Conservation (phyloP, 257 asterid genomes). For the Primulina eburnea region DNA sequence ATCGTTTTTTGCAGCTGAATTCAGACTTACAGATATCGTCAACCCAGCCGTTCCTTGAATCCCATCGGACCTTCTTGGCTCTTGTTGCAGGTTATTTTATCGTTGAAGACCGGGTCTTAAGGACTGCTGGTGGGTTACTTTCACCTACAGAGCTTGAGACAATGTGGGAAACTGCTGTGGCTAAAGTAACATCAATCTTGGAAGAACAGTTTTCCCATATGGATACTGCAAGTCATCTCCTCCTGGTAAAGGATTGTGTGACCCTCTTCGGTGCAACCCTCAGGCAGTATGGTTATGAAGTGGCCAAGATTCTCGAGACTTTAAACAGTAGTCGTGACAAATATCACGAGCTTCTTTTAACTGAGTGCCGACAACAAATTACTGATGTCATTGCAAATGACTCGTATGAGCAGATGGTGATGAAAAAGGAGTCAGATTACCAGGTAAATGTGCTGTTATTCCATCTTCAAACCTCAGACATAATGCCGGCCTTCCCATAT, state of each 20-base stretch:
- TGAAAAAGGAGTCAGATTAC: slow-evolving; percentile 92
- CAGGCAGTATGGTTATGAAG: slow-evolving; percentile 83
- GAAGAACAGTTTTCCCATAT: slow-evolving; percentile 70
- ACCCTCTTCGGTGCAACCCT: slow-evolving; percentile 92
- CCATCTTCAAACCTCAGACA: slow-evolving; percentile 84
- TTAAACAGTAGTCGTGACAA: slow-evolving; percentile 73
- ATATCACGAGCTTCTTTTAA: slow-evolving; percentile 79
- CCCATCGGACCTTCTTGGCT: slow-evolving; percentile 71
- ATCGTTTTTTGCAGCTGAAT: slow-evolving; percentile 72
- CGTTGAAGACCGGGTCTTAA: slow-evolving; percentile 81
- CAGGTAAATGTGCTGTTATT: slow-evolving; percentile 78
- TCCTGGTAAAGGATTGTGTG: slow-evolving; percentile 84
- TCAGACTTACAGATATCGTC: slow-evolving; percentile 84
- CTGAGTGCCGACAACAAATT: slow-evolving; percentile 69
- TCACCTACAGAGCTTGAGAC: slow-evolving; percentile 71
- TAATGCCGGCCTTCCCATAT: slow-evolving; percentile 94
- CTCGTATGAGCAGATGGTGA: slow-evolving; percentile 74
- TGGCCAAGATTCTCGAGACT: slow-evolving; percentile 60
- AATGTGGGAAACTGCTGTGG: slow-evolving; percentile 91
- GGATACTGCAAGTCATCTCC: slow-evolving; percentile 80
- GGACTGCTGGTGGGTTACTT: slow-evolving; percentile 83
- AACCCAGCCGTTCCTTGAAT: slow-evolving; percentile 67
- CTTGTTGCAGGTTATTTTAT: slow-evolving; percentile 84
- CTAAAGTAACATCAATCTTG: slow-evolving; percentile 56
- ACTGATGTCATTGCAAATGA: slow-evolving; percentile 49